Evolutionary conservation across 176 grass and related monocot genomes (phyloP), one percentile per base, ranked within the genome.

Genomic region (Neostapfia colusana): DNA sequence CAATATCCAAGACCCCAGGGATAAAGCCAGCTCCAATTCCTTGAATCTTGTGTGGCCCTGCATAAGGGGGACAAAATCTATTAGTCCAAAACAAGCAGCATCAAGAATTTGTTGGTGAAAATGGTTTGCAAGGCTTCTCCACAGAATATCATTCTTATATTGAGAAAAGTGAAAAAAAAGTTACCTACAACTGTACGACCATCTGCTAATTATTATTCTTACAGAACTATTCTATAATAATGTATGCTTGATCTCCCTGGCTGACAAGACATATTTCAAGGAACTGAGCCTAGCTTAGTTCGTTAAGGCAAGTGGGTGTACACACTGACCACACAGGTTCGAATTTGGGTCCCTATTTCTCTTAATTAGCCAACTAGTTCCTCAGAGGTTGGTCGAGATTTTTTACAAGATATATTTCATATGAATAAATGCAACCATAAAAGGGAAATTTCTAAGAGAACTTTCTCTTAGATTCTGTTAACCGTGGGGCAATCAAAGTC

Each of bases 41-140:
- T 68, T 97, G 93, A 75, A 97, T 97, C 59, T 97, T 97, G 83
- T 97, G 93, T 53, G 90, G 90, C n/a, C 90, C 93, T 97, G 80
- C 18, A 69, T 58, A 71, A 81, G 5, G 3, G 64, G 63, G 41
- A 66, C 25, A 10, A 49, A 17, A 55, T 64, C 41, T 66, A 27
- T 46, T 46, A 74, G 69, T 83, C 9, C 34, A 66, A 26, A 86
- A 61, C 44, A 87, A 67, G 62, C 42, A 78, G 45, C 8, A 57
- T 35, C 16, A 68, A 42, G 15, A 46, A 46, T 50, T 48, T 13
- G 16, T 78, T 43, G 70, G 63, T 27, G 27, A 44, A 79, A 70
- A 83, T 75, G 8, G 26, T 80, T 41, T 20, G n/a, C 49, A 81
- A 57, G 23, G 81, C 73, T 44, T 85, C 23, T 75, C 56, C 69